Conservation (phyloP, 2,329 filamentous ascomycete genomes). For the Aspergillus persii region DNA sequence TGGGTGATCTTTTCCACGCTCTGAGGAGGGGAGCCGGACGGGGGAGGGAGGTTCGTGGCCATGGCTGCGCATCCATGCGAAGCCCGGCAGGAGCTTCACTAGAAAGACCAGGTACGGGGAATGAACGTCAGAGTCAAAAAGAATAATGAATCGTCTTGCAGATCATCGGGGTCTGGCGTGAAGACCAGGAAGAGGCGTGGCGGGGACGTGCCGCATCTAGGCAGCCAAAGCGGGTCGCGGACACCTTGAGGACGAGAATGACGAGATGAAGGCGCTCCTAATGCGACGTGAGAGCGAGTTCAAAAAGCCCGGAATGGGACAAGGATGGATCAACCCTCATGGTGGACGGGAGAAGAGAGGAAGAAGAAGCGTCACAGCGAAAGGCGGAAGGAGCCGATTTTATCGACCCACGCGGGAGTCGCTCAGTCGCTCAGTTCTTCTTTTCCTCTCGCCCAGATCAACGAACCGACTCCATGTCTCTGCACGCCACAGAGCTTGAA, state of each 20-base stretch:
- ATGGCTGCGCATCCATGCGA: constrained; percentile 15
- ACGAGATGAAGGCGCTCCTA: background rate
- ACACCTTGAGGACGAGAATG: background rate
- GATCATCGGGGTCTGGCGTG: constrained; percentile 16
- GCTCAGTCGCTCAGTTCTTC: background rate
- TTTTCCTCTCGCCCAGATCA: background rate
- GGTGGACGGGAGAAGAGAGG: background rate
- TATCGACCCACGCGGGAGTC: background rate
- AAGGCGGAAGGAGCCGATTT: background rate
- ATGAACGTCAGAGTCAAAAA: background rate
- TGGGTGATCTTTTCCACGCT: constrained; percentile 74
- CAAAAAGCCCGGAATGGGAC: background rate
- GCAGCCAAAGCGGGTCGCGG: constrained; percentile 3
- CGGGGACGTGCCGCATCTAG: constrained; percentile 24
- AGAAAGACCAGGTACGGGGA: background rate
- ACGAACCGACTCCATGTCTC: too few species aligned
- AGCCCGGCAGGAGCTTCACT: background rate
- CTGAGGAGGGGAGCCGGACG: constrained; percentile 52
- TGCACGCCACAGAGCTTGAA: background rate
- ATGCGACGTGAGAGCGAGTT: background rate
- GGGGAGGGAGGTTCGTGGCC: constrained; percentile 23
- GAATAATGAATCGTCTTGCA: background rate
- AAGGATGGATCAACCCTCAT: background rate
- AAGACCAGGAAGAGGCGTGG: constrained; percentile 15
- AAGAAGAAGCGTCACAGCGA: background rate